Evolutionary conservation across 2,329 filamentous ascomycete genomes (phyloP), one percentile per base, ranked within the genome.

Genomic region (Epichloe typhina): DNA sequence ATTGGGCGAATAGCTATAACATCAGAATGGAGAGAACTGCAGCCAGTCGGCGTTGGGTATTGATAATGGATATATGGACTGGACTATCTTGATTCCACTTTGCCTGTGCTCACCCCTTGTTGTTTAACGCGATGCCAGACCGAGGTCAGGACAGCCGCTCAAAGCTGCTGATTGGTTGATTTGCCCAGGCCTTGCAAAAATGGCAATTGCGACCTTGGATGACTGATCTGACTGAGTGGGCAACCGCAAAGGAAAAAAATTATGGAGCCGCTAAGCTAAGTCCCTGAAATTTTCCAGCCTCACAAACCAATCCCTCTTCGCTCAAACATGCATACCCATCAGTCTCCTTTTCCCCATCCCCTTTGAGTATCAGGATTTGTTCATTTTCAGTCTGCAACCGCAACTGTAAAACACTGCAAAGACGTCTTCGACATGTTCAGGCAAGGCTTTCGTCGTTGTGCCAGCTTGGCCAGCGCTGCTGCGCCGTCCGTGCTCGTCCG

Each of bases 361-460:
- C 36, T 46, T 35, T 46, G 38, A 33, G 17, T 21, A 41, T 40
- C 21, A 35, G 38, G 12, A 33, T 23, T 15, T 17, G 23, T 47
- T 40, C n/a, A 23, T 46, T 39, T 12, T 15, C 13, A 31, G 31
- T 31, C 31, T 11, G 9, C 45, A 43, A 43, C 3, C 5, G 9
- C 8, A 39, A 9, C 6, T 21, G 12, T 5, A 7, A 42, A 23
- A 36, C n/a, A 41, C n/a, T 12, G 33, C 43, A 36, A 38, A 40
- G 41, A 52, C 6, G 6, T 12, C 50, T 17, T 54, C 45, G 31
- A 53, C 64, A 58, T 69, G 66, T 65, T 68, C 54, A 61, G 66
- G 55, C 63, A 66, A 55, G 64, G 66, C 54, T 57, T 71, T 46
- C 62, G 67, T 54, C 67, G 67, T 55, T 70, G 67, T 59, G 66